These are phyloP conservation scores for Hordeum vulgare DNA, from an alignment of 176 grass and related monocot genomes.

Conservation along the genomic window MorexV3_pseudomolecules_assembly NC_058520.1:555474654-555475153, in stretches of 20 bases:
- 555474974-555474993: not conserved
- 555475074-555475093: too few species aligned
- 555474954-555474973: not conserved
- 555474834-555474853: not conserved
- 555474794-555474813: not conserved
- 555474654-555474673: slow-evolving; percentile 19
- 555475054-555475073: too few species aligned
- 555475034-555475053: not conserved
- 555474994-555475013: not conserved
- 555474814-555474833: slow-evolving; percentile 9
- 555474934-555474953: not conserved
- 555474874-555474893: not conserved
- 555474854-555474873: slow-evolving; percentile 13
- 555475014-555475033: not conserved
- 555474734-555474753: not conserved
- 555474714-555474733: not conserved
- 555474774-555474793: too few species aligned
- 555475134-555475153: too few species aligned
- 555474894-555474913: not conserved
- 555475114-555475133: too few species aligned
- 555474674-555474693: not conserved
- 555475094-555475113: too few species aligned
- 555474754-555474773: not conserved
- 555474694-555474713: not conserved
- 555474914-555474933: not conserved